phyloP scores from a whole-genome alignment of 768 basidiomycete genomes.

The Pleurotus ostreatus region DNA sequence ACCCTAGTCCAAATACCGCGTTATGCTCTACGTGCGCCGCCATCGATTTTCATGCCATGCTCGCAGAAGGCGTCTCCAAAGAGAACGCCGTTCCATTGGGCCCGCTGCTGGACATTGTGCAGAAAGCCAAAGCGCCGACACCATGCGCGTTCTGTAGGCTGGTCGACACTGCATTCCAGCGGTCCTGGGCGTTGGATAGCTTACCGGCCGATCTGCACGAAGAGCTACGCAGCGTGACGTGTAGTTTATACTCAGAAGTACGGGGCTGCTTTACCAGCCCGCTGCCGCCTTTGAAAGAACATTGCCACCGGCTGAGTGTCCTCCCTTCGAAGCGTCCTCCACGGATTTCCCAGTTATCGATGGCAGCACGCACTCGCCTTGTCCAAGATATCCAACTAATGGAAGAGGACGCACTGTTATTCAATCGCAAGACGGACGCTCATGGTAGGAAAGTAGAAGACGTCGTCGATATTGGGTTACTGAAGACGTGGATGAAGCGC shows the following conservation, averaged over 20 bases:
- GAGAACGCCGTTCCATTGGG: background rate
- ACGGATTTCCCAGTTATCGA: background rate
- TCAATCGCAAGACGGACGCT: background rate
- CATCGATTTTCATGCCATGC: background rate
- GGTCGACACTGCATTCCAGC: background rate
- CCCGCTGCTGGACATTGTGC: background rate
- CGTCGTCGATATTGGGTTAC: background rate
- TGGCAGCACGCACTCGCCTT: background rate
- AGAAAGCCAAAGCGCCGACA: background rate
- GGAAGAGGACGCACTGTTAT: background rate
- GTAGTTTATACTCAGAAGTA: background rate
- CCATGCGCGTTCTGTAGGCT: background rate
- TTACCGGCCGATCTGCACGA: background rate
- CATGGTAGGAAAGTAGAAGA: conserved; percentile 1
- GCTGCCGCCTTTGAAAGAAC: background rate
- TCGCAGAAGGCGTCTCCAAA: background rate
- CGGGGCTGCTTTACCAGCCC: background rate
- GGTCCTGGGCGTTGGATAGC: background rate
- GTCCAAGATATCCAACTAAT: conserved; percentile 1
- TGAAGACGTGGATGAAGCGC: background rate
- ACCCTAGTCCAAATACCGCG: too few species aligned
- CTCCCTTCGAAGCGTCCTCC: background rate
- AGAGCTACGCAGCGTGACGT: background rate
- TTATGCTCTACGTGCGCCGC: background rate
- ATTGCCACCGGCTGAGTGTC: background rate